Evolutionary conservation across 352 stramenopile genomes (phyloP).

Genomic region (Phytopythium mirpurense): DNA sequence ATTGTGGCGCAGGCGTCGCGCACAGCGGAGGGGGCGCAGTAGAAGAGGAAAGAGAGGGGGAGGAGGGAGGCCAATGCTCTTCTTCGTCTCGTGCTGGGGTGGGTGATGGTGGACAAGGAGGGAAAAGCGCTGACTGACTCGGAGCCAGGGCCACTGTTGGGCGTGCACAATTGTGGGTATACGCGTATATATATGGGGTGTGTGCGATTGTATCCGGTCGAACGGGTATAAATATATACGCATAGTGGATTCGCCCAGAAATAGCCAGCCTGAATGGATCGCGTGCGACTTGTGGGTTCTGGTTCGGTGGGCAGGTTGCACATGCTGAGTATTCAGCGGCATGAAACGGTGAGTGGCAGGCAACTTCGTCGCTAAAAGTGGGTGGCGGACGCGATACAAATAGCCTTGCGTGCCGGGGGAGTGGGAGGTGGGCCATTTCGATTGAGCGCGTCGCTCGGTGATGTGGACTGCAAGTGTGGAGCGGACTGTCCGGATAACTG

Average conservation of each 20-base stretch:
- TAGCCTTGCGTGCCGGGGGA: background rate
- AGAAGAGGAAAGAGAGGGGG: background rate
- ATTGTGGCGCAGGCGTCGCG: conserved; percentile 2
- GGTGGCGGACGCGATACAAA: background rate
- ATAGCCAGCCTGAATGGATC: background rate
- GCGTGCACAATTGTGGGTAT: background rate
- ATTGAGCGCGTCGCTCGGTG: background rate
- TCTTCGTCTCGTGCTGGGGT: background rate
- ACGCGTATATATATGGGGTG: background rate
- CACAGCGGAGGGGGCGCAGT: background rate
- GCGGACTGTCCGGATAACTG: background rate
- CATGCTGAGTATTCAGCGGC: background rate
- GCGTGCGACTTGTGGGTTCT: background rate
- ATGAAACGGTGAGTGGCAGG: background rate
- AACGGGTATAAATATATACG: background rate
- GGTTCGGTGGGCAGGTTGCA: background rate
- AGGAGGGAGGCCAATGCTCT: background rate
- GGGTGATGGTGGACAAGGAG: too few relatives aligned
- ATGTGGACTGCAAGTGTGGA: too few relatives aligned
- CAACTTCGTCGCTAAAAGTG: background rate
- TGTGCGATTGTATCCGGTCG: background rate
- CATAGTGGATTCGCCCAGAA: background rate
- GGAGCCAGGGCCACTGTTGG: too few relatives aligned
- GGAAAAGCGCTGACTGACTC: background rate
- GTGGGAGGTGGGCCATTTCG: too few relatives aligned